Percentiles rank a stretch among this genome's conserved stretches.
Evolutionary conservation across 805 yeast species (phyloP).

Genomic region (Hanseniaspora jakobsenii): DNA sequence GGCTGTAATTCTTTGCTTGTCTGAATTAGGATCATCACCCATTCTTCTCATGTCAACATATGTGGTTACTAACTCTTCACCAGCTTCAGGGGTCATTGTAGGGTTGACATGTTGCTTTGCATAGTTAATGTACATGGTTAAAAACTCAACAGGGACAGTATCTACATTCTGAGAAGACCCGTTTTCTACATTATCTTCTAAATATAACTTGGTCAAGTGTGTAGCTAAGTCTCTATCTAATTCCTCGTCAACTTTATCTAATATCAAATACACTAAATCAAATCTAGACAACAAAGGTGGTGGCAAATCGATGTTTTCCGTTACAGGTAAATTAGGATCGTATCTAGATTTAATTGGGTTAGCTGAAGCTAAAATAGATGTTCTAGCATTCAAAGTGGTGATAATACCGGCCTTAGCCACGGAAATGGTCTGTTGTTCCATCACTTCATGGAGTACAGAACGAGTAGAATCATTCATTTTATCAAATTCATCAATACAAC

Average conservation of each 20-base stretch:
- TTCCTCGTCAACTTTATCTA: slow-evolving; percentile 83
- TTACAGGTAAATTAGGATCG: slow-evolving; percentile 88
- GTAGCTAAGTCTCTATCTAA: slow-evolving; percentile 76
- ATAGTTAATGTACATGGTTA: slow-evolving; percentile 81
- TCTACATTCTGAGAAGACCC: slow-evolving; percentile 44
- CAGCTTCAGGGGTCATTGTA: slow-evolving; percentile 66
- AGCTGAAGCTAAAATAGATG: slow-evolving; percentile 91
- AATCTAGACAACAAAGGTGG: slow-evolving; percentile 92
- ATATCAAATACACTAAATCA: slow-evolving; percentile 80
- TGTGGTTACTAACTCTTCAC: slow-evolving; percentile 68
- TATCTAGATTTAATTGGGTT: slow-evolving; percentile 94
- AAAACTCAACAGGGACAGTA: slow-evolving; percentile 71
- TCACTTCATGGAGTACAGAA: slow-evolving; percentile 92
- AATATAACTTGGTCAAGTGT: slow-evolving; percentile 82
- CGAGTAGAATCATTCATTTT: slow-evolving; percentile 92
- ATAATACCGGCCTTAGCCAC: slow-evolving; percentile 98
- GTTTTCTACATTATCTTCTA: slow-evolving; percentile 72
- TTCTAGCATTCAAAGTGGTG: slow-evolving; percentile 91
- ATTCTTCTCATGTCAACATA: slow-evolving; percentile 89
- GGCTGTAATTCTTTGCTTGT: slow-evolving; percentile 90
- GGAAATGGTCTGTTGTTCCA: slow-evolving; percentile 98
- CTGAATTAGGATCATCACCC: slow-evolving; percentile 79
- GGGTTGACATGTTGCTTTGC: slow-evolving; percentile 83
- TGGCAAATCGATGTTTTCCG: slow-evolving; percentile 89
- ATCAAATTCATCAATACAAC: slow-evolving; percentile 98